These are phyloP conservation scores for Macrolepiota fuliginosa DNA, from an alignment of 768 basidiomycete species.

Conservation along the genomic window DNA sequence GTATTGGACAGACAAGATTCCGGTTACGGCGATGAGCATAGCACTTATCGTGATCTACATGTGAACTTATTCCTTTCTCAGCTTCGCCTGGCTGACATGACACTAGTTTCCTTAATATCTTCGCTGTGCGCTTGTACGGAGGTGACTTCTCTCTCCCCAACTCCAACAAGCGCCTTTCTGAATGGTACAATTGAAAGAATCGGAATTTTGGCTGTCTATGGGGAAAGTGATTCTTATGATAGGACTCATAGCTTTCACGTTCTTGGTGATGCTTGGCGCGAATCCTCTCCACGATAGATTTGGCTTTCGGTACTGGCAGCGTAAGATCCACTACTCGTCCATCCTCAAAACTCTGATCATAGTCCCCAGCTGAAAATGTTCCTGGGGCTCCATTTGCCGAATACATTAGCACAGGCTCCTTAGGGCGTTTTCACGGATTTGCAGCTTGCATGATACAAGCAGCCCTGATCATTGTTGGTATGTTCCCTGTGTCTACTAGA, in stretches of 20 bases:
- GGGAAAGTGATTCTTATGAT: conserved; percentile 48
- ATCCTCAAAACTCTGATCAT: background rate
- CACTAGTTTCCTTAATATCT: conserved; percentile 41
- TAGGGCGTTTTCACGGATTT: conserved; percentile 65
- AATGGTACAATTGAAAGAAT: conserved; percentile 29
- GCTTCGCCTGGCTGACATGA: background rate
- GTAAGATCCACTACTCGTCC: conserved; percentile 24
- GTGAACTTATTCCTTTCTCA: conserved; percentile 24
- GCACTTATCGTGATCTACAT: conserved; percentile 39
- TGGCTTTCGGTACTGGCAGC: conserved; percentile 51
- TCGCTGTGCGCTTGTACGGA: conserved; percentile 48
- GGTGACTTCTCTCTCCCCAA: conserved; percentile 24
- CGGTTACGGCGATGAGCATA: conserved; percentile 38
- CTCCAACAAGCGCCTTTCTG: background rate
- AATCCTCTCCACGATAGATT: conserved; percentile 53
- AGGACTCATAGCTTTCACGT: conserved; percentile 50
- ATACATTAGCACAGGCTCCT: conserved; percentile 48
- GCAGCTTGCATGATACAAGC: conserved; percentile 61
- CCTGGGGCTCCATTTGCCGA: conserved; percentile 54
- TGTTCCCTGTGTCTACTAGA: background rate
- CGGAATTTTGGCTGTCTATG: conserved; percentile 55
- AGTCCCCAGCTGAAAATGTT: conserved; percentile 36
- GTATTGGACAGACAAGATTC: conserved; percentile 55
- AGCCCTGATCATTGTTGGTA: conserved; percentile 56
- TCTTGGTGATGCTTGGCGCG: conserved; percentile 59